phyloP scores from a whole-genome alignment of 768 basidiomycete genomes.

The Phlebiopsis flavidoalba region DNA sequence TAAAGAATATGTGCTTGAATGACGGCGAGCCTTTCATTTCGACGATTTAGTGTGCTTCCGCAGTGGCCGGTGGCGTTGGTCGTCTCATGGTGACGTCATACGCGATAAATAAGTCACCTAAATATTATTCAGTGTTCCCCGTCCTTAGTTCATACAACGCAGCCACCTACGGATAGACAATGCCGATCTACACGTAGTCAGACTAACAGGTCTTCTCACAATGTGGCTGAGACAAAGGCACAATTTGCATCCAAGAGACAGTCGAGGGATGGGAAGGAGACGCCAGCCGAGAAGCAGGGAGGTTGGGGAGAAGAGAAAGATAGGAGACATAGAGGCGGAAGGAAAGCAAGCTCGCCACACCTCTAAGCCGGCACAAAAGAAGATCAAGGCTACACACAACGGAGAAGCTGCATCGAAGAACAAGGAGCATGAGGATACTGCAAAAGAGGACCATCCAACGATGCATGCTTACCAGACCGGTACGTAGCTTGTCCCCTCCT shows the following conservation, averaged over 20 bases:
- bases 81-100: no score
- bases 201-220: no score
- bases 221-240: not conserved
- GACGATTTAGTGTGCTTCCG: no score
- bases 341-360: slow-evolving; percentile 2
- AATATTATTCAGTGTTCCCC: no score
- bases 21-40: no score
- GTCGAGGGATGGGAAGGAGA: not conserved
- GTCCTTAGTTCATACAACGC: no score
- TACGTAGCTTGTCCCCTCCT: not conserved
- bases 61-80: no score
- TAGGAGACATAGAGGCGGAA: slow-evolving; percentile 11
- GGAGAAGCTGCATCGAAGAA: not conserved
- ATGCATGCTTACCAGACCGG: slow-evolving; percentile 19
- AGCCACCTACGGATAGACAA: no score
- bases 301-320: slow-evolving; percentile 18
- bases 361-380: slow-evolving; percentile 17
- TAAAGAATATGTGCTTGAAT: no score
- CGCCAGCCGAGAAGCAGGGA: slow-evolving; percentile 5
- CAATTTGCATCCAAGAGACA: not conserved
- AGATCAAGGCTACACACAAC: slow-evolving; percentile 16
- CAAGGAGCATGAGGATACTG: slow-evolving; percentile 5
- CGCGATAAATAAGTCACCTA: no score
- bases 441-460: slow-evolving; percentile 11
- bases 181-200: no score